Evolutionary conservation across 352 stramenopile genomes (phyloP).

Genomic region (Phytophthora hybrid): DNA sequence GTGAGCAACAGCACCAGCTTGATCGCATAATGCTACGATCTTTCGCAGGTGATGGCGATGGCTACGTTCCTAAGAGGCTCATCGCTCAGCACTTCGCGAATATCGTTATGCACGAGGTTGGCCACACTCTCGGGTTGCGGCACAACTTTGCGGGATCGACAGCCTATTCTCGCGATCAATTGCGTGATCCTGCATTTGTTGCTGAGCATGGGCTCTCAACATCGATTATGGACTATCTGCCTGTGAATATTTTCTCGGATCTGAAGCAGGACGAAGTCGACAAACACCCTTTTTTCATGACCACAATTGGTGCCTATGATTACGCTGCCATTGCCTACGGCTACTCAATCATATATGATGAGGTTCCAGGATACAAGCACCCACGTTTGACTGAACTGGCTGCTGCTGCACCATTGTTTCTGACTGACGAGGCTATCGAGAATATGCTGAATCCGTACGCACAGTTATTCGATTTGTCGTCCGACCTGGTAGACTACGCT

Average conservation of each 20-base stretch:
- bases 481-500: constrained; percentile 63
- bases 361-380: constrained; percentile 60
- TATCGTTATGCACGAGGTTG: constrained; percentile 91
- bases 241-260: constrained; percentile 85
- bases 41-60: constrained; percentile 16
- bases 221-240: constrained; percentile 91
- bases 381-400: constrained; percentile 48
- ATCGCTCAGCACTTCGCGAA: constrained; percentile 74
- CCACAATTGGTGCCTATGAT: constrained; percentile 78
- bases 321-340: constrained; percentile 88
- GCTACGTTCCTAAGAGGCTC: constrained; percentile 61
- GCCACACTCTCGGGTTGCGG: constrained; percentile 85
- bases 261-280: constrained; percentile 43
- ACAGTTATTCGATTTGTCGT: constrained; percentile 68
- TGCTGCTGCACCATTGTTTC: constrained; percentile 59
- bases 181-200: constrained; percentile 64
- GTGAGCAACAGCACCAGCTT: constrained; percentile 43
- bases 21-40: constrained; percentile 56
- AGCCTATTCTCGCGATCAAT: constrained; percentile 56
- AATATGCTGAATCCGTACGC: constrained; percentile 56
- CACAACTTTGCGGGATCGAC: constrained; percentile 88
- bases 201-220: constrained; percentile 58
- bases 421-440: constrained; percentile 68
- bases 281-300: constrained; percentile 76
- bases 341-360: constrained; percentile 60